A percentile compares a stretch with the other conserved stretches of the same genome.
These are phyloP conservation scores for Fonsecaea pugnacius DNA, from an alignment of 2,329 filamentous ascomycete species.

Conservation along the genomic window DNA sequence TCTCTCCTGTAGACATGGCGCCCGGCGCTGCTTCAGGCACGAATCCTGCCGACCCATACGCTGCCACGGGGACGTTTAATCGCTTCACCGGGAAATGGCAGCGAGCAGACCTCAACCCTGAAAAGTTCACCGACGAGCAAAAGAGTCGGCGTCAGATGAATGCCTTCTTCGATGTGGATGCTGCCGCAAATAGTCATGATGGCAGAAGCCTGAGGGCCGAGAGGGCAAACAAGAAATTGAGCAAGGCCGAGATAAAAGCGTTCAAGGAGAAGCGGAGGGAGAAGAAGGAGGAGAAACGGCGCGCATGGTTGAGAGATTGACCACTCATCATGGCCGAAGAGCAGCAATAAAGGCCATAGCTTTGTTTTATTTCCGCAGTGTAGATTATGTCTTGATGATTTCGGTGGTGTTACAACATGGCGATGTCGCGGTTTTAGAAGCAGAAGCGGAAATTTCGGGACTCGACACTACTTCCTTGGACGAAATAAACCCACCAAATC, in stretches of 20 bases:
- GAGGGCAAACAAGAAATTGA: slow-evolving; percentile 79
- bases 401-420: not conserved
- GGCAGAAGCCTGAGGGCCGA: slow-evolving; percentile 91
- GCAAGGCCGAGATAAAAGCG: slow-evolving; percentile 82
- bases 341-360: not conserved
- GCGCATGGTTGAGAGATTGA: slow-evolving; percentile 88
- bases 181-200: slow-evolving; percentile 86
- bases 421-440: not conserved
- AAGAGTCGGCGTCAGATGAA: slow-evolving; percentile 88
- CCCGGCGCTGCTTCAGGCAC: slow-evolving; percentile 42
- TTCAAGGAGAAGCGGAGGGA: slow-evolving; percentile 89
- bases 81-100: slow-evolving; percentile 88
- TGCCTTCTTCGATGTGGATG: slow-evolving; percentile 94
- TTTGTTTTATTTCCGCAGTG: not conserved
- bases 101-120: slow-evolving; percentile 66
- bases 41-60: slow-evolving; percentile 61
- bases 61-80: slow-evolving; percentile 79
- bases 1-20: slow-evolving; percentile 42
- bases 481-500: not conserved
- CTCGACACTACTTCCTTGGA: slow-evolving; percentile 1
- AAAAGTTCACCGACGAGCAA: slow-evolving; percentile 82
- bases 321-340: not conserved
- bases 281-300: slow-evolving; percentile 90
- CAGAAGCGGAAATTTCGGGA: slow-evolving; percentile 8
- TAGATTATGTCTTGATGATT: not conserved